Evolutionary conservation across 257 asterid genomes (phyloP).

Genomic region (Fraxinus pennsylvanica): DNA sequence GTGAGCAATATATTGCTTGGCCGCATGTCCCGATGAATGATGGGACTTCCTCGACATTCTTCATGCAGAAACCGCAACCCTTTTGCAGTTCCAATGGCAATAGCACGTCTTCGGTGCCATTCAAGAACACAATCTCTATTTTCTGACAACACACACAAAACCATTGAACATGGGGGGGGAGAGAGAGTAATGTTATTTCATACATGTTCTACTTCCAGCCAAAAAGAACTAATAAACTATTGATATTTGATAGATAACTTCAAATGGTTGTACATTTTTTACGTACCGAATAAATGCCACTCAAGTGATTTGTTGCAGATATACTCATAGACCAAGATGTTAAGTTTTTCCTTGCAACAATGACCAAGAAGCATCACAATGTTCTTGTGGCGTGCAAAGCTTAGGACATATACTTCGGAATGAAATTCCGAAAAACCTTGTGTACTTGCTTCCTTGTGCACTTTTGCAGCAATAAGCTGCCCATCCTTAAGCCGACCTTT

Average conservation of each 20-base stretch:
- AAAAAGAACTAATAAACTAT: background rate
- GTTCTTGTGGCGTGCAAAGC: constrained; percentile 77
- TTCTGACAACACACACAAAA: constrained; percentile 38
- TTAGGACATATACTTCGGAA: constrained; percentile 67
- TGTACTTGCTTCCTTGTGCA: constrained; percentile 69
- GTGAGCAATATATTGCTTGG: constrained; percentile 78
- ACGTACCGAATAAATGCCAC: constrained; percentile 78
- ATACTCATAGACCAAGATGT: constrained; percentile 74
- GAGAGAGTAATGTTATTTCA: constrained; percentile 8
- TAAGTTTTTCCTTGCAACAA: constrained; percentile 75
- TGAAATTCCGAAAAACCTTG: constrained; percentile 73
- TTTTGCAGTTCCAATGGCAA: constrained; percentile 78
- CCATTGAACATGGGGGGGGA: background rate
- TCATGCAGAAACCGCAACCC: constrained; percentile 80
- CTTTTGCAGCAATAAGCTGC: constrained; percentile 77
- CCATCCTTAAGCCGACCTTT: constrained; percentile 72
- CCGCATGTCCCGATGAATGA: constrained; percentile 72
- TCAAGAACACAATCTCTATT: constrained; percentile 46
- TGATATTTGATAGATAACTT: constrained; percentile 1
- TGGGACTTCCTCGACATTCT: constrained; percentile 89
- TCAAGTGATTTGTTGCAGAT: constrained; percentile 77
- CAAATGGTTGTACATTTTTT: background rate
- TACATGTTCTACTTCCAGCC: background rate
- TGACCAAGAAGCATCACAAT: constrained; percentile 85
- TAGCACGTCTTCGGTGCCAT: constrained; percentile 71